Evolutionary conservation across 1,139 yeast species (phyloP).

Genomic region (Taphrina flavorubra): DNA sequence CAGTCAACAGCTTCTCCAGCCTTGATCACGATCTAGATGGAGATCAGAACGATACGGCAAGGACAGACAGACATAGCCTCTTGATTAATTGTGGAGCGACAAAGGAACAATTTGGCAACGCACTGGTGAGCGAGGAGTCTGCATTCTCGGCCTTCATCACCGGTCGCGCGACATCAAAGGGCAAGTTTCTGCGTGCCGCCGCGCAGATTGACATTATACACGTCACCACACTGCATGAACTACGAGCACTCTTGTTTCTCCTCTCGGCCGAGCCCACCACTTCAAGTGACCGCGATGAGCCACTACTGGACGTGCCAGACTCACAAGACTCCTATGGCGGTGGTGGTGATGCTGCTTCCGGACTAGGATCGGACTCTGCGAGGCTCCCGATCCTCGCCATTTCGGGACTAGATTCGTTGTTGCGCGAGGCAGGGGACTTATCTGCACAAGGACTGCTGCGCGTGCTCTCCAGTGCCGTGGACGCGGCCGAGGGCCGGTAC

Average conservation of each 20-base stretch:
- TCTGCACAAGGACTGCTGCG: conserved; percentile 11
- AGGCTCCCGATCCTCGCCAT: conserved; percentile 13
- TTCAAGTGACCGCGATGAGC: not conserved
- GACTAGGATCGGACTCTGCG: too few species aligned
- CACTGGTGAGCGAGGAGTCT: conserved; percentile 2
- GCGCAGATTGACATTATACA: conserved; percentile 4
- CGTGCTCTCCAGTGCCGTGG: not conserved
- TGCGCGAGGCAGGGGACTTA: conserved; percentile 13
- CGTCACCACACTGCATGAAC: conserved; percentile 15
- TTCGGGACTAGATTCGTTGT: conserved; percentile 12
- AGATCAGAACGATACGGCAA: too few species aligned
- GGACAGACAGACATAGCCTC: not conserved
- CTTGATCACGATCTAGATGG: not conserved
- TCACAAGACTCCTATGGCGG: conserved; percentile 23
- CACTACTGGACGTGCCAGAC: conserved; percentile 9
- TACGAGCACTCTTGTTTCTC: conserved; percentile 14
- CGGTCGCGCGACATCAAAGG: not conserved
- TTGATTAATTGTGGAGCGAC: conserved; percentile 26
- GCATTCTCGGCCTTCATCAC: conserved; percentile 7
- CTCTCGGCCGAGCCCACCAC: not conserved
- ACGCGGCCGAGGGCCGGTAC: not conserved
- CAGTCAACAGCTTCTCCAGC: not conserved
- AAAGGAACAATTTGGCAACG: conserved; percentile 1
- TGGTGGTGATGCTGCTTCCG: not conserved
- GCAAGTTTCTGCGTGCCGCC: conserved; percentile 21